Percentiles rank a stretch among this genome's conserved stretches.
These are phyloP conservation scores for Debaryomyces fabryi DNA, from an alignment of 1,139 yeast species.

Conservation along the genomic window DNA sequence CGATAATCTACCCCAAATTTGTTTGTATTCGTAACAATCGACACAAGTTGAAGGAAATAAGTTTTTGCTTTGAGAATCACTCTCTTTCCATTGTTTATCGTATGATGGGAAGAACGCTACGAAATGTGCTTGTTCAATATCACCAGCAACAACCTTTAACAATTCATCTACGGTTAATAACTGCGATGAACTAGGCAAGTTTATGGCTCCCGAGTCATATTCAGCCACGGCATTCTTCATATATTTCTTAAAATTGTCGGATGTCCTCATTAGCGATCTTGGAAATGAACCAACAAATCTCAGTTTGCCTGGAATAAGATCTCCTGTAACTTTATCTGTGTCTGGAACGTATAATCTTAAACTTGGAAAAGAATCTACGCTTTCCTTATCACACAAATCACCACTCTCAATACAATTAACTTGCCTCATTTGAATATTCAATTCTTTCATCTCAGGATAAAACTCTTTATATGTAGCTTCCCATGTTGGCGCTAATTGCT, in stretches of 20 bases:
- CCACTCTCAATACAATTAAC: conserved; percentile 76
- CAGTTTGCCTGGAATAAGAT: conserved; percentile 28
- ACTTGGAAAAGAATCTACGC: conserved; percentile 57
- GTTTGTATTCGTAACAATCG: conserved; percentile 53
- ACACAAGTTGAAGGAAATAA: conserved; percentile 43
- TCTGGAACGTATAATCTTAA: conserved; percentile 63
- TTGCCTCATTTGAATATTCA: conserved; percentile 60
- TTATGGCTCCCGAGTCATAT: conserved; percentile 37
- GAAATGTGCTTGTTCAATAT: conserved; percentile 48
- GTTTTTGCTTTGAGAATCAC: conserved; percentile 38
- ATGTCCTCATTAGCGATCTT: conserved; percentile 42
- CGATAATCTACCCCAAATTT: conserved; percentile 59
- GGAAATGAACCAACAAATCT: conserved; percentile 52
- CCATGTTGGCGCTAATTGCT: conserved; percentile 66
- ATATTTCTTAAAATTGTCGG: conserved; percentile 53
- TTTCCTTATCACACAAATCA: conserved; percentile 67
- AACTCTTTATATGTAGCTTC: conserved; percentile 52
- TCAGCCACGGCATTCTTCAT: conserved; percentile 56
- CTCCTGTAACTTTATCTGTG: conserved; percentile 30
- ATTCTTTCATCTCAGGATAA: conserved; percentile 35
- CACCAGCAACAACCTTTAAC: conserved; percentile 50
- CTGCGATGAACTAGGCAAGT: conserved; percentile 42
- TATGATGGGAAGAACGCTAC: conserved; percentile 68
- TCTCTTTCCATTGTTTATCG: conserved; percentile 40
- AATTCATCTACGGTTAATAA: conserved; percentile 36